phyloP scores from a whole-genome alignment of 2,329 filamentous ascomycete genomes.

The Calonectria pseudoreteaudii region DNA sequence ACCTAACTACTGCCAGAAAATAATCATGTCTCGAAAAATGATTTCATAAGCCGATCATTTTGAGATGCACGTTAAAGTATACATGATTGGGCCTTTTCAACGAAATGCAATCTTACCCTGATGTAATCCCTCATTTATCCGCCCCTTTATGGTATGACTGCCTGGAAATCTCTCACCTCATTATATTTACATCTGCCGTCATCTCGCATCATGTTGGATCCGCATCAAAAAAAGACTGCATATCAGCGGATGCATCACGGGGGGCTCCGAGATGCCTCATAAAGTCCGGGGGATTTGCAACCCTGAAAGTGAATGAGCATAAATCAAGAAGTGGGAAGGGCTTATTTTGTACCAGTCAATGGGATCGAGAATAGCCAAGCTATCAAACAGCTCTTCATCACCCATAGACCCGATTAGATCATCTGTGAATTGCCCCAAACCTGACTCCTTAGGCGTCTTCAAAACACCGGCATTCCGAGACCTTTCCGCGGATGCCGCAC shows the following conservation, averaged over 20 bases:
- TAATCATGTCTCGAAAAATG: neutral
- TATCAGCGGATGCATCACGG: conserved; percentile 2
- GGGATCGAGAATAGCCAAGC: conserved; percentile 19
- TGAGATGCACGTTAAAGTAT: neutral
- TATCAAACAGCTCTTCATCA: conserved; percentile 23
- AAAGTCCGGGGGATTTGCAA: conserved; percentile 24
- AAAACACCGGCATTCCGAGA: neutral
- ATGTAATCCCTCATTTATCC: neutral
- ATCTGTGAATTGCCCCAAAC: neutral
- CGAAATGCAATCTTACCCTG: neutral
- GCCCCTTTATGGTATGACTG: too few species aligned
- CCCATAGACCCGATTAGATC: conserved; percentile 4
- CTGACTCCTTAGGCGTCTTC: neutral
- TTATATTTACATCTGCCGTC: too few species aligned
- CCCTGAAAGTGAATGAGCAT: conserved; percentile 5
- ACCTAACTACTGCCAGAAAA: too few species aligned
- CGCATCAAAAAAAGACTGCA: conserved; percentile 17
- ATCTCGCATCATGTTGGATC: neutral
- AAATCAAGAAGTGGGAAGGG: neutral
- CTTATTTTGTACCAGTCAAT: conserved; percentile 17
- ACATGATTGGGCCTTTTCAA: neutral
- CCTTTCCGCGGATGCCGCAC: neutral
- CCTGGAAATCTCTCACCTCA: neutral
- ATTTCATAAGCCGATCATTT: neutral
- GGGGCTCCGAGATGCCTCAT: conserved; percentile 24